Percentiles rank a stretch among this genome's conserved stretches.
Evolutionary conservation across 2,329 filamentous ascomycete species (phyloP).

Genomic region (Ceratocystis papillata): DNA sequence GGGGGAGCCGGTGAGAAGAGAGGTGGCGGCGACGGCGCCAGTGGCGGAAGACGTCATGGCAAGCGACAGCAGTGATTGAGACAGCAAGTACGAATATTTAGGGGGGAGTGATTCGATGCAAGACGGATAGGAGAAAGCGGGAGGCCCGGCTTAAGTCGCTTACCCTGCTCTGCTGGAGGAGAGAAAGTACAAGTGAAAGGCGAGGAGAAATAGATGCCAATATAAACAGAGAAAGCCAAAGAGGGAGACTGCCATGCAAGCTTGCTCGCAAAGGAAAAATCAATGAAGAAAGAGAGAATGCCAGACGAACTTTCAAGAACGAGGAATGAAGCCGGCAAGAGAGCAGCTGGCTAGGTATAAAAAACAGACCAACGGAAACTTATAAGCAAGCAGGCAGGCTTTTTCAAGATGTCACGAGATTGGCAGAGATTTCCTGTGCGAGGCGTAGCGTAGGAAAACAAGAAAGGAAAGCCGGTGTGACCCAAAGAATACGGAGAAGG

Average conservation of each 20-base stretch:
- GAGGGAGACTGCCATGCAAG: not conserved
- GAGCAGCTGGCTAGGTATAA: not conserved
- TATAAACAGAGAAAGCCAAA: not conserved
- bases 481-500: not conserved
- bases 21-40: not conserved
- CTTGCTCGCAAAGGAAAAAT: not conserved
- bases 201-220: not conserved
- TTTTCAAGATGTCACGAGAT: not conserved
- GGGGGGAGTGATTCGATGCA: not conserved
- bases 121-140: not conserved
- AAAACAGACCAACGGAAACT: not conserved
- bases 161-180: not conserved
- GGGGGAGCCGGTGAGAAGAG: constrained; percentile 7
- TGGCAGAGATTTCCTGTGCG: too few species aligned
- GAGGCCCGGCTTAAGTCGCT: not conserved
- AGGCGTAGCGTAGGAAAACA: too few species aligned
- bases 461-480: not conserved
- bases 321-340: not conserved
- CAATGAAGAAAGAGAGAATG: not conserved
- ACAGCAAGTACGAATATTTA: not conserved
- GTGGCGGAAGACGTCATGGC: not conserved
- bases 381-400: not conserved
- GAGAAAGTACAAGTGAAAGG: not conserved
- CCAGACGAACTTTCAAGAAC: not conserved
- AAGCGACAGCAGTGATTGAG: too few species aligned